A percentile compares a stretch with the other conserved stretches of the same genome.
Evolutionary conservation across 176 grass and related monocot species (phyloP).

Genomic region (Saccharum officinarum): DNA sequence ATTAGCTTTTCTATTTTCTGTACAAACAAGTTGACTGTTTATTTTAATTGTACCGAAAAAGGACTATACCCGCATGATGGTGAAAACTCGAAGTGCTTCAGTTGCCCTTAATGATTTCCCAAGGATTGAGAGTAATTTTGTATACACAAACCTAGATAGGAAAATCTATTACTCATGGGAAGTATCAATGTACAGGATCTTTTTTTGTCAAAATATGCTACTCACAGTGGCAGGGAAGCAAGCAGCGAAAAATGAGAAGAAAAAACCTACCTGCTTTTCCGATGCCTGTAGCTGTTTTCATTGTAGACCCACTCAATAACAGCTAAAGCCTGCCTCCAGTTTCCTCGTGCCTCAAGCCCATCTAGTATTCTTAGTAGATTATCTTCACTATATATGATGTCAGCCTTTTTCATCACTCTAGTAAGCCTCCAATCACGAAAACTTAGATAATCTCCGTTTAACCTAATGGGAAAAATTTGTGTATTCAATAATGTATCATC

Average conservation of each 20-base stretch:
- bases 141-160: constrained; percentile 88
- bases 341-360: constrained; percentile 63
- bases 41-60: constrained; percentile 3
- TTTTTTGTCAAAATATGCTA: neutral
- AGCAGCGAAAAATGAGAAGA: neutral
- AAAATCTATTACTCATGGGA: constrained; percentile 16
- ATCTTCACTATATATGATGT: constrained; percentile 69
- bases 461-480: constrained; percentile 44
- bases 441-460: constrained; percentile 49
- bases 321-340: constrained; percentile 74
- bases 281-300: constrained; percentile 67
- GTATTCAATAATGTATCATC: neutral
- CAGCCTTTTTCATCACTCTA: constrained; percentile 73
- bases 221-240: neutral
- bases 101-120: constrained; percentile 73
- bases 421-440: constrained; percentile 77
- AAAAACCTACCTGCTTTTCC: constrained; percentile 76
- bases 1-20: constrained; percentile 9
- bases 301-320: constrained; percentile 92
- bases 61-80: constrained; percentile 68
- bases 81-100: constrained; percentile 84
- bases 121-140: constrained; percentile 78
- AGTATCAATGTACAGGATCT: neutral
- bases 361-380: constrained; percentile 72
- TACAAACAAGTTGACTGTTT: neutral